Base-by-base conservation (phyloP, 495 filamentous ascomycete species). In the Talaromyces borbonicus region DNA sequence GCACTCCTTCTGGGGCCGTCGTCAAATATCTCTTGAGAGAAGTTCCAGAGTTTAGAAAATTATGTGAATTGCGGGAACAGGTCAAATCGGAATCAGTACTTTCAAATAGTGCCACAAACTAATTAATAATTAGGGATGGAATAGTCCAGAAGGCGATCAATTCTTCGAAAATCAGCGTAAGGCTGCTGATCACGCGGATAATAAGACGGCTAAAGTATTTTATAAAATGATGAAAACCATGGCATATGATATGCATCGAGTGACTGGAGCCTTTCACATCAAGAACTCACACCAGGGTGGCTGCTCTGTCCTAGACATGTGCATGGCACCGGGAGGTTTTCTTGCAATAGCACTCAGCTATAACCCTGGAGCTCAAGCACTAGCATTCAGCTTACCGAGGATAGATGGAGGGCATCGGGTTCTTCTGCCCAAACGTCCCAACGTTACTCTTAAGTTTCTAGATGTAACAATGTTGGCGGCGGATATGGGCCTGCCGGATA, bases 281-380 rank as follows among this genome's bases (percentile, higher is more conserved):
- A 32, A 38, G 20, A 15, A 19, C 9, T 1, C 6, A 8, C 8
- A 14, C n/a, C 19, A 41, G 35, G 30, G 18, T 22, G 32, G 42
- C 6, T 46, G 15, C 15, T 8, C n/a, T 12, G 62, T 75, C 25
- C 67, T 81, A 1, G 73, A 81, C 50, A 54, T 79, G 31, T 79
- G 77, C 54, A 72, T 75, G 63, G 78, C 76, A 0, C 78, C 77
- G 1, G 75, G 78, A 6, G 74, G 68, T 3, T 81, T 72, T 49
- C 60, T 67, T 8, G 41, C 49, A 0, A 51, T 54, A 2, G 62
- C 59, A 0, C 49, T 75, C 22, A 50, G 56, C 4, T 40, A 57
- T 4, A 71, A 72, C 44, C 62, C 56, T 2, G 20, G 38, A 0
- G 67, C 72, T 5, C 39, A 20, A 11, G 61, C 60, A 4, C 45